phyloP scores from a whole-genome alignment of 2,329 filamentous ascomycete species.

The Aureobasidium sp. region DNA sequence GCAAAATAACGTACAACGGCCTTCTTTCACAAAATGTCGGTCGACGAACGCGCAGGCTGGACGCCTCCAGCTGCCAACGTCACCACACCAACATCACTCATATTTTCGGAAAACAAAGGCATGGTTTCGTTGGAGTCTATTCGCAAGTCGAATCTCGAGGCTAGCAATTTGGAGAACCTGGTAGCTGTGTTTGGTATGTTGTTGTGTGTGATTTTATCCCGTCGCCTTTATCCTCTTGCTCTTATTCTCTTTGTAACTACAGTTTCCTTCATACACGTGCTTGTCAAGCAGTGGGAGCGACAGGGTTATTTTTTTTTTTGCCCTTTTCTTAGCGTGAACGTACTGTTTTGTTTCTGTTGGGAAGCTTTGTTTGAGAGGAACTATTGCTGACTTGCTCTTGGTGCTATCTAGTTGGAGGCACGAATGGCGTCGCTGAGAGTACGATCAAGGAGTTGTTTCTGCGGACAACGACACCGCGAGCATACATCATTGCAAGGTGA shows the following conservation, averaged over 20 bases:
- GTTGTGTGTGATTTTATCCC: too few relatives aligned
- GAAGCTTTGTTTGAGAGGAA: not conserved
- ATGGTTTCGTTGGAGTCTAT: conserved; percentile 20
- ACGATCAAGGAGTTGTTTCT: conserved; percentile 35
- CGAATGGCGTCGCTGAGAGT: conserved; percentile 34
- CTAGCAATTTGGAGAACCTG: conserved; percentile 20
- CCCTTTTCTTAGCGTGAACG: not conserved
- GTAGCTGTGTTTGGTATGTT: conserved; percentile 26
- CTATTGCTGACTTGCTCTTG: not conserved
- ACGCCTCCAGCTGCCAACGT: not conserved
- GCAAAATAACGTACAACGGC: not conserved
- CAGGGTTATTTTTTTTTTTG: not conserved
- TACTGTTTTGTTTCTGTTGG: not conserved
- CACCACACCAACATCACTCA: conserved; percentile 11
- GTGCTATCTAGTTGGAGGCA: conserved; percentile 29
- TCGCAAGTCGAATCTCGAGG: conserved; percentile 24
- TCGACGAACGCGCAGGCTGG: conserved; percentile 4
- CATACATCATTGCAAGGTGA: conserved; percentile 35
- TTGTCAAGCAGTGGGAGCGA: not conserved
- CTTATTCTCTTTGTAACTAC: not conserved
- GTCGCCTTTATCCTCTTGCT: not conserved
- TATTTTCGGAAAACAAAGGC: conserved; percentile 14
- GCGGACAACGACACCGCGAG: conserved; percentile 28
- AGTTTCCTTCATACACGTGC: not conserved
- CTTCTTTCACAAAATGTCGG: not conserved